phyloP scores from a whole-genome alignment of 805 yeast species.

The Tetrapisispora iriomotensis region DNA sequence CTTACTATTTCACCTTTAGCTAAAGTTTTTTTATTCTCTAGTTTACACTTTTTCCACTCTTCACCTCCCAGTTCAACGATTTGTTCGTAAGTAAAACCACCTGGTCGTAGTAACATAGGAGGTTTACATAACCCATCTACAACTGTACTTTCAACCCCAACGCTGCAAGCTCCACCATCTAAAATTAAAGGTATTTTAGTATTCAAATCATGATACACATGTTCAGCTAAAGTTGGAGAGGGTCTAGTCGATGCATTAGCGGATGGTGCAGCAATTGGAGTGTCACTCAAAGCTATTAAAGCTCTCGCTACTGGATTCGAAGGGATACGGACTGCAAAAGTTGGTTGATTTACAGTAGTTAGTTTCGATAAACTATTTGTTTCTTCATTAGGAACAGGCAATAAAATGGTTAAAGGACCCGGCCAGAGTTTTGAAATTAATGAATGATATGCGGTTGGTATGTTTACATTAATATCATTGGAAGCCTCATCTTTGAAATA shows the following conservation, averaged over 20 bases:
- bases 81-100: slow-evolving; percentile 80
- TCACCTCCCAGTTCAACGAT: slow-evolving; percentile 57
- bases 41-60: slow-evolving; percentile 51
- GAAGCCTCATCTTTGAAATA: slow-evolving; percentile 9
- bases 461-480: slow-evolving; percentile 16
- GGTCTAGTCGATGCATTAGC: slow-evolving; percentile 96
- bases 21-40: slow-evolving; percentile 55
- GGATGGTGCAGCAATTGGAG: slow-evolving; percentile 94
- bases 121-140: slow-evolving; percentile 81
- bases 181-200: slow-evolving; percentile 75
- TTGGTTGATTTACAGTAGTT: slow-evolving; percentile 80
- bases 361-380: slow-evolving; percentile 49
- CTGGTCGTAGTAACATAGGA: slow-evolving; percentile 86
- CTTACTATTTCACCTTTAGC: slow-evolving; percentile 59
- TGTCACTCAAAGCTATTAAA: slow-evolving; percentile 68
- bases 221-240: slow-evolving; percentile 81
- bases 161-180: slow-evolving; percentile 83
- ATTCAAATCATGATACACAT: slow-evolving; percentile 70
- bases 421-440: slow-evolving; percentile 81
- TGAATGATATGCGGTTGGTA: slow-evolving; percentile 61
- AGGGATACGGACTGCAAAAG: slow-evolving; percentile 90
- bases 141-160: slow-evolving; percentile 92
- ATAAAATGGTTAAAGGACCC: slow-evolving; percentile 81
- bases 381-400: slow-evolving; percentile 44
- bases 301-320: slow-evolving; percentile 84